Percentiles rank a stretch among this genome's conserved stretches.
These are phyloP conservation scores for Trichoderma guizhouense DNA, from an alignment of 2,329 filamentous ascomycete genomes.

Conservation along the genomic window DNA sequence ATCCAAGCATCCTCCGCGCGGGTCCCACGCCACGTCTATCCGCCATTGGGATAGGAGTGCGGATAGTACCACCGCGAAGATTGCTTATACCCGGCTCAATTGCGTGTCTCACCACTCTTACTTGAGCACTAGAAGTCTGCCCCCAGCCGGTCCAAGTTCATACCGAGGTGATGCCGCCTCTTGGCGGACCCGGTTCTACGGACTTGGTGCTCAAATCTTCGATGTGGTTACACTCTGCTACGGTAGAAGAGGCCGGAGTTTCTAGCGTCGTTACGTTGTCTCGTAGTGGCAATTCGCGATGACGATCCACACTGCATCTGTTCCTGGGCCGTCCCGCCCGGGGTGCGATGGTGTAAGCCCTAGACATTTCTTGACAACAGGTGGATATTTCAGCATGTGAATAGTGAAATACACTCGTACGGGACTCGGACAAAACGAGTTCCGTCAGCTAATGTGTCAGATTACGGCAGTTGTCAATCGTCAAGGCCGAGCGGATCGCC, in stretches of 20 bases:
- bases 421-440: neutral
- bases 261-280: neutral
- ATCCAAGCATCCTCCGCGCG: neutral
- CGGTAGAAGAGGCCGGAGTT: neutral
- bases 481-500: neutral
- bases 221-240: neutral
- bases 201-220: neutral
- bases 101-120: neutral
- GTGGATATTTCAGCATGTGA: neutral
- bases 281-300: neutral
- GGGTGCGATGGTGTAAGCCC: slow-evolving; percentile 5
- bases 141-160: neutral
- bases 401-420: neutral
- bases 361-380: neutral
- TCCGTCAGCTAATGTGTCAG: neutral
- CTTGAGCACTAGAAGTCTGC: neutral
- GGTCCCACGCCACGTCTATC: neutral
- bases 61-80: neutral
- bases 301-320: neutral
- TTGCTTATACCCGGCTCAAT: neutral
- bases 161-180: neutral
- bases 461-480: neutral
- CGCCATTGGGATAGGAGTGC: neutral
- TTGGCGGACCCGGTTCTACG: neutral
- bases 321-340: neutral